These are phyloP conservation scores for Thalassiosira exigua DNA, from an alignment of 352 stramenopile species.

Conservation along the genomic window DNA sequence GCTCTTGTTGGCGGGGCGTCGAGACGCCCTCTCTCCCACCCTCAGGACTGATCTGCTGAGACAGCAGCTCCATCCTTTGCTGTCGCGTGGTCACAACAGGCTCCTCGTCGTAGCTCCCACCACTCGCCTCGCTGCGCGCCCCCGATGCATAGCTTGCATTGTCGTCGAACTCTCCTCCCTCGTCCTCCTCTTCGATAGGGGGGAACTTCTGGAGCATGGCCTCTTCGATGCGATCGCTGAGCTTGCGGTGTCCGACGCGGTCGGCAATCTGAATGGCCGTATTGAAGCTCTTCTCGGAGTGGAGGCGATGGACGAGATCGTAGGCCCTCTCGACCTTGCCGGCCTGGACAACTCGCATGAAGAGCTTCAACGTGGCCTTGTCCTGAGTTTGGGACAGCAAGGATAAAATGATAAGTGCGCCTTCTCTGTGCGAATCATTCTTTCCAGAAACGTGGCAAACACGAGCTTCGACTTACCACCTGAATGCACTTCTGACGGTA, in stretches of 20 bases:
- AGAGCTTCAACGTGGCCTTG: constrained; percentile 80
- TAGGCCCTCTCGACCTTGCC: constrained; percentile 76
- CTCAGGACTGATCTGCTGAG: constrained; percentile 43
- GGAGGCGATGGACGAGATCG: constrained; percentile 72
- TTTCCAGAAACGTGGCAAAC: no score
- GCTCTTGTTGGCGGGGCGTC: constrained; percentile 21
- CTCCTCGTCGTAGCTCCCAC: constrained; percentile 28
- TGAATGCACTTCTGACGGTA: constrained; percentile 64
- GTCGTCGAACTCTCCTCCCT: constrained; percentile 44
- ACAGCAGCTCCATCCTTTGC: constrained; percentile 8
- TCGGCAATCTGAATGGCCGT: constrained; percentile 71
- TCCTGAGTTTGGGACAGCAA: constrained; percentile 66
- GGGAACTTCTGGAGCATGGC: constrained; percentile 62
- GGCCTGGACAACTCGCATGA: constrained; percentile 60
- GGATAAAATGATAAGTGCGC: no score
- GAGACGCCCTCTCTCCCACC: background rate
- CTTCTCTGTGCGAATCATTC: no score
- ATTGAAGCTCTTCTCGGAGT: constrained; percentile 75
- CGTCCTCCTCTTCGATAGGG: constrained; percentile 40
- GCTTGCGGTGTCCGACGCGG: constrained; percentile 60
- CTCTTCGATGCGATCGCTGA: constrained; percentile 72
- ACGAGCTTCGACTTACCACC: constrained; percentile 57
- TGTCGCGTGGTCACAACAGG: constrained; percentile 27
- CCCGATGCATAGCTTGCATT: constrained; percentile 35
- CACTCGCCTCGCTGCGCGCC: constrained; percentile 21